Evolutionary conservation across 345 rosid genomes (phyloP), one percentile per base, ranked within the genome.

Genomic region (Arabis alpina): DNA sequence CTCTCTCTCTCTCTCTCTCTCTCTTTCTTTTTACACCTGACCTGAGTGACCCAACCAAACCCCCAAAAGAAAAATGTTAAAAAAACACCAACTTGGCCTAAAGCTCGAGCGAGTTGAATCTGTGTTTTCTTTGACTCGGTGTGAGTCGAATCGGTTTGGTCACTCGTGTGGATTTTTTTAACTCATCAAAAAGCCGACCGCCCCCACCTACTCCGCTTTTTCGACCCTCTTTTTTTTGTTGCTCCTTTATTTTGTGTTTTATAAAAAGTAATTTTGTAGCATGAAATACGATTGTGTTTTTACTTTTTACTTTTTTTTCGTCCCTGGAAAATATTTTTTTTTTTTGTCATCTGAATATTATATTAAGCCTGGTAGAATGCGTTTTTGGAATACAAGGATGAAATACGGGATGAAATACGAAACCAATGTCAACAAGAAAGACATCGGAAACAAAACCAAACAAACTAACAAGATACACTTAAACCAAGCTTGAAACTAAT

Each of bases 1-100:
- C 54, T 54, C 54, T 44, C 30, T 54, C 61, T 36, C 34, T 49
- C 64, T 68, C 24, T 54, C 37, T 50, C 54, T 44, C 30, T 54
- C 52, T 36, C 34, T 49, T 59, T 68, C 24, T 54, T 50, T 68
- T 61, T 47, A 75, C 79, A 61, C 70, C 70, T 67, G 64, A 75
- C 64, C 64, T 74, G 49, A 74, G 77, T 74, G 73, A 75, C 74
- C 78, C 74, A 68, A 75, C 78, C 73, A 75, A 23, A 75, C 69
- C 47, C 6, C n/a, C 41, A 49, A 36, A 11, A 42, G 14, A 23
- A 19, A 44, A 19, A 16, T 7, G 8, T 34, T 34, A 15, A 68
- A 59, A 68, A 69, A 75, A 64, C 25, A 0, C 1, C 53, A 41
- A 76, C 42, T 62, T 76, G 57, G 32, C 8, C 37, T 34, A 34